Evolutionary conservation across 2,329 filamentous ascomycete genomes (phyloP).

Genomic region (Monosporascus sp.): DNA sequence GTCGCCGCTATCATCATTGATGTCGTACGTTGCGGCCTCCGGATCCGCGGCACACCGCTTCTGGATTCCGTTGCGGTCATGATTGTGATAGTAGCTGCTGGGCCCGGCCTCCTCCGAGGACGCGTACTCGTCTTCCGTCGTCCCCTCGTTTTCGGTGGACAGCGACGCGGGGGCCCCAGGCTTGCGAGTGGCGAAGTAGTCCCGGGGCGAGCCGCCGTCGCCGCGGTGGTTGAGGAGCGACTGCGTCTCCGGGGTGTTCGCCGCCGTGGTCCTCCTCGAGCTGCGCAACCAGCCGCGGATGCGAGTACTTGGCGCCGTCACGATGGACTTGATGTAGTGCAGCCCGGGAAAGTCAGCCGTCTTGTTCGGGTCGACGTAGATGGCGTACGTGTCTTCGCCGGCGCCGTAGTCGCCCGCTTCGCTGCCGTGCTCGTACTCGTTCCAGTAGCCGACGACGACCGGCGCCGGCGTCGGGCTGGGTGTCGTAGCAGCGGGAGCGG

Average conservation of each 20-base stretch:
- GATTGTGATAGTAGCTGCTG: conserved; percentile 21
- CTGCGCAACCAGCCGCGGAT: conserved; percentile 46
- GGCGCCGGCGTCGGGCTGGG: conserved; percentile 9
- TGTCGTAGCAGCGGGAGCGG: conserved; percentile 1
- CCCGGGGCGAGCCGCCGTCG: conserved; percentile 6
- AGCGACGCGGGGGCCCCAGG: conserved; percentile 5
- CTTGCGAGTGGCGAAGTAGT: conserved; percentile 23
- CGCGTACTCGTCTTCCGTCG: conserved; percentile 44
- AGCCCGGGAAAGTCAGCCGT: conserved; percentile 57
- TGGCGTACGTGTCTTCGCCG: conserved; percentile 60
- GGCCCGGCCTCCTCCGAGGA: conserved; percentile 39
- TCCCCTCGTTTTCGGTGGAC: conserved; percentile 14
- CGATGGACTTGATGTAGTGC: conserved; percentile 49
- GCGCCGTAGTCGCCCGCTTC: conserved; percentile 49
- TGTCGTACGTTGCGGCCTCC: conserved; percentile 7
- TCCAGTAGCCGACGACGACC: conserved; percentile 59
- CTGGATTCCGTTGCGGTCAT: conserved; percentile 31
- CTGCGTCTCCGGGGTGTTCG: conserved; percentile 15
- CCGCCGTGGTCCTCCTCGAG: conserved; percentile 4
- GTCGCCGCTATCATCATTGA: conserved; percentile 46
- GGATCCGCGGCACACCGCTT: no score
- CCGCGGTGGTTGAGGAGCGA: conserved; percentile 18
- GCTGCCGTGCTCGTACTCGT: conserved; percentile 80
- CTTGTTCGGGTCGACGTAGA: conserved; percentile 69
- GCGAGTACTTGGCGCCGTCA: conserved; percentile 45